phyloP scores from a whole-genome alignment of 2,329 filamentous ascomycete species.

The Xylaria arbuscula region DNA sequence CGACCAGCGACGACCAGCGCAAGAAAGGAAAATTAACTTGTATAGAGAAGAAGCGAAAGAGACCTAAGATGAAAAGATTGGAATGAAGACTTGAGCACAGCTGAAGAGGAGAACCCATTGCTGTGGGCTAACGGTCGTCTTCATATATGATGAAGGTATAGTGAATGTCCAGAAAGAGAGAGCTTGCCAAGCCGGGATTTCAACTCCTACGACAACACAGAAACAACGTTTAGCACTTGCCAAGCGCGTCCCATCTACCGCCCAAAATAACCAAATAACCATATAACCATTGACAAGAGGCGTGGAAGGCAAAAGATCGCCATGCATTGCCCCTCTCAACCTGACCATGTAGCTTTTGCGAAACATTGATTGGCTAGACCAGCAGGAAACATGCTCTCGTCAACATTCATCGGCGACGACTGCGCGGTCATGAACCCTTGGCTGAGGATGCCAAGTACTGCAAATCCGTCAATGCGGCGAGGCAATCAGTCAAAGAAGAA shows the following conservation, averaged over 20 bases:
- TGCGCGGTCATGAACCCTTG: constrained; percentile 46
- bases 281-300: constrained; percentile 41
- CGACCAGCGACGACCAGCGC: constrained; percentile 54
- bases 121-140: constrained; percentile 41
- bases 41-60: constrained; percentile 42
- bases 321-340: constrained; percentile 18
- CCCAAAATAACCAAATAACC: too few relatives aligned
- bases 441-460: constrained; percentile 49
- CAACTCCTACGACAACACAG: constrained; percentile 36
- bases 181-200: constrained; percentile 41
- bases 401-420: constrained; percentile 35
- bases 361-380: constrained; percentile 28
- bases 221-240: constrained; percentile 41
- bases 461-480: constrained; percentile 49
- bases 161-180: constrained; percentile 12
- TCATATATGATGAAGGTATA: constrained; percentile 49
- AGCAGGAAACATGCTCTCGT: constrained; percentile 37
- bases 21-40: constrained; percentile 46
- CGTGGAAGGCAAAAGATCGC: constrained; percentile 35
- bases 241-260: constrained; percentile 46
- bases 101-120: constrained; percentile 43
- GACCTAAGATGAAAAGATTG: constrained; percentile 42
- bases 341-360: constrained; percentile 38
- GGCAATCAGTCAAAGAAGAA: constrained; percentile 32
- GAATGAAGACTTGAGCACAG: constrained; percentile 51